phyloP scores from a whole-genome alignment of 805 yeast species.

The Helenozyma rhizophorensis region DNA sequence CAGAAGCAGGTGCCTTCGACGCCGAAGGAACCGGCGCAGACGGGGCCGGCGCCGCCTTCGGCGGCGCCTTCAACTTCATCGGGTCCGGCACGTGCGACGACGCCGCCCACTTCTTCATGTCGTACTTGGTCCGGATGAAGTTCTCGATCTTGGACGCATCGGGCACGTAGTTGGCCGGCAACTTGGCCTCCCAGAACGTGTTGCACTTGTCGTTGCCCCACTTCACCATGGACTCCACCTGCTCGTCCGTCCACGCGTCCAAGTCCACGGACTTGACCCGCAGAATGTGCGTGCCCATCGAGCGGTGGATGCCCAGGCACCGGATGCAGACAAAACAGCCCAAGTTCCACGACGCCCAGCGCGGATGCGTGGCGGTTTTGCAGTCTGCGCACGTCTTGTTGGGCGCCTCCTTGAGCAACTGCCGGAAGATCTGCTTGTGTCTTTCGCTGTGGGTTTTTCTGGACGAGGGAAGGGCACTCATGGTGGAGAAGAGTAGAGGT shows the following conservation, averaged over 20 bases:
- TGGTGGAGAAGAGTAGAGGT: no score
- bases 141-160: slow-evolving; percentile 81
- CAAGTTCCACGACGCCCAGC: slow-evolving; percentile 97
- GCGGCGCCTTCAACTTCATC: slow-evolving; percentile 22
- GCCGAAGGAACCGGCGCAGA: slow-evolving; percentile 1
- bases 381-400: slow-evolving; percentile 90
- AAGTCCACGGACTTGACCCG: slow-evolving; percentile 90
- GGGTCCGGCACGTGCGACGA: slow-evolving; percentile 61
- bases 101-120: slow-evolving; percentile 78
- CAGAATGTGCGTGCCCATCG: slow-evolving; percentile 93
- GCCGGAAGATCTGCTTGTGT: slow-evolving; percentile 68
- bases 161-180: slow-evolving; percentile 70
- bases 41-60: slow-evolving; percentile 1
- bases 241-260: slow-evolving; percentile 96
- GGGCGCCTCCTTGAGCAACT: slow-evolving; percentile 68
- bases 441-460: slow-evolving; percentile 44
- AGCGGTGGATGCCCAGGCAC: slow-evolving; percentile 93
- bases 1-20: not conserved
- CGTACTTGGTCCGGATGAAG: slow-evolving; percentile 90
- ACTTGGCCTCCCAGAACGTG: slow-evolving; percentile 74
- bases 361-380: slow-evolving; percentile 81
- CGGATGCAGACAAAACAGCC: slow-evolving; percentile 92
- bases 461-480: slow-evolving; percentile 39
- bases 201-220: slow-evolving; percentile 89
- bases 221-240: slow-evolving; percentile 69